Evolutionary conservation across 2,329 filamentous ascomycete genomes (phyloP).

Genomic region (Thermoascus crustaceus): DNA sequence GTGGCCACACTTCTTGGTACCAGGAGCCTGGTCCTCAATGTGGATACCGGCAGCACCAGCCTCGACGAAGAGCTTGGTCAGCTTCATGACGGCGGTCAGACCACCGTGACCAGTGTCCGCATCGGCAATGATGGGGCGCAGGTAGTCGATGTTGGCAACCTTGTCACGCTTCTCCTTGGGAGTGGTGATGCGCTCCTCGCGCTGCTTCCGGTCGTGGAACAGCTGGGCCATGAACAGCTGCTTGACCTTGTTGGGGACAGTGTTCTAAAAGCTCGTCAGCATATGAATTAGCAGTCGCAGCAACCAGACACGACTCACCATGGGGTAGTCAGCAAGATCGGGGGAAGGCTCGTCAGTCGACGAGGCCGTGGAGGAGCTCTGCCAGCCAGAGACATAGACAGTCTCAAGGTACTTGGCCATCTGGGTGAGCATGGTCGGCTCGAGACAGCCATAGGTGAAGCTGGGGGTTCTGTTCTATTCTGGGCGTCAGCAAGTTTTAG

Average conservation of each 20-base stretch:
- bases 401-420: slow-evolving; percentile 99
- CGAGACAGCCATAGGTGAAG: slow-evolving; percentile 93
- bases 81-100: slow-evolving; percentile 98
- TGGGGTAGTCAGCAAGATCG: slow-evolving; percentile 96
- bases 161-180: slow-evolving; percentile 64
- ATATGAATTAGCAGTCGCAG: slow-evolving; percentile 2
- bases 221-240: slow-evolving; percentile 98
- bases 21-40: slow-evolving; percentile 96
- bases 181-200: slow-evolving; percentile 78
- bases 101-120: slow-evolving; percentile 96
- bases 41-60: slow-evolving; percentile 95
- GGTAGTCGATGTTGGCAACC: slow-evolving; percentile 78
- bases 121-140: slow-evolving; percentile 92
- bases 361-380: slow-evolving; percentile 93
- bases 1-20: slow-evolving; percentile 98
- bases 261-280: slow-evolving; percentile 54
- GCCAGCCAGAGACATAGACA: slow-evolving; percentile 98
- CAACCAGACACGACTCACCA: slow-evolving; percentile 46
- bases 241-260: slow-evolving; percentile 94
- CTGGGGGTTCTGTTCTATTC: slow-evolving; percentile 70
- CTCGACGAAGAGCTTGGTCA: slow-evolving; percentile 95
- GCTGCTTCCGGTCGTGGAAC: slow-evolving; percentile 98
- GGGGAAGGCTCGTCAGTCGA: slow-evolving; percentile 92
- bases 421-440: slow-evolving; percentile 97
- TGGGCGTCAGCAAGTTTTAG: no score